A percentile compares a stretch with the other conserved stretches of the same genome.
Conservation (phyloP, 2,329 filamentous ascomycete species). For the Pseudogymnoascus sp. region DNA sequence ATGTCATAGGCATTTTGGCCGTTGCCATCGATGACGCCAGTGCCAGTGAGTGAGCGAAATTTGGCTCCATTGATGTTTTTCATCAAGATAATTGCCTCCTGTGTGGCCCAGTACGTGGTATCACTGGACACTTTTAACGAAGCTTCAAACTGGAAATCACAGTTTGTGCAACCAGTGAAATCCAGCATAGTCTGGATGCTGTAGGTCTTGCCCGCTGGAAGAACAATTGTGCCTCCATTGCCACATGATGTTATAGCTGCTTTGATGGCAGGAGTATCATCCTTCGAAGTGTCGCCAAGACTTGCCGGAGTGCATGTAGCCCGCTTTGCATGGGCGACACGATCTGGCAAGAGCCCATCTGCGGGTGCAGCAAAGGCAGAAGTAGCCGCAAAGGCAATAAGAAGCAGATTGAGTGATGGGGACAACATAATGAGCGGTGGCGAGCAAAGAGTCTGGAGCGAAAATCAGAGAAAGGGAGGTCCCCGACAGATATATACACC, state of each 20-base stretch:
- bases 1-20: conserved; percentile 36
- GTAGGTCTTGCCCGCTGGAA: conserved; percentile 35
- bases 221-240: conserved; percentile 36
- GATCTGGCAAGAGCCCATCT: not conserved
- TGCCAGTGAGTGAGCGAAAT: conserved; percentile 33
- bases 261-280: conserved; percentile 38
- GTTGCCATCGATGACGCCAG: conserved; percentile 39
- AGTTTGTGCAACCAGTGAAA: conserved; percentile 35
- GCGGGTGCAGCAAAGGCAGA: not conserved
- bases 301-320: conserved; percentile 19
- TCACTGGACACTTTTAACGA: conserved; percentile 32
- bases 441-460: not conserved
- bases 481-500: not conserved
- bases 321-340: conserved; percentile 14
- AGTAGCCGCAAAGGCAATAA: not conserved
- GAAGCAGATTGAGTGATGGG: not conserved
- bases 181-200: conserved; percentile 35
- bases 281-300: conserved; percentile 20
- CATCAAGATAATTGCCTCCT: conserved; percentile 33
- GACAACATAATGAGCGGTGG: not conserved
- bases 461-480: not conserved
- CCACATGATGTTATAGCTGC: conserved; percentile 33
- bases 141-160: conserved; percentile 40
- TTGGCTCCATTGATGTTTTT: conserved; percentile 31
- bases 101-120: conserved; percentile 35